Evolutionary conservation across 164 flowering plant genomes (phyloP), one percentile per base, ranked within the genome.

Genomic region (Nymphaea colorata): DNA sequence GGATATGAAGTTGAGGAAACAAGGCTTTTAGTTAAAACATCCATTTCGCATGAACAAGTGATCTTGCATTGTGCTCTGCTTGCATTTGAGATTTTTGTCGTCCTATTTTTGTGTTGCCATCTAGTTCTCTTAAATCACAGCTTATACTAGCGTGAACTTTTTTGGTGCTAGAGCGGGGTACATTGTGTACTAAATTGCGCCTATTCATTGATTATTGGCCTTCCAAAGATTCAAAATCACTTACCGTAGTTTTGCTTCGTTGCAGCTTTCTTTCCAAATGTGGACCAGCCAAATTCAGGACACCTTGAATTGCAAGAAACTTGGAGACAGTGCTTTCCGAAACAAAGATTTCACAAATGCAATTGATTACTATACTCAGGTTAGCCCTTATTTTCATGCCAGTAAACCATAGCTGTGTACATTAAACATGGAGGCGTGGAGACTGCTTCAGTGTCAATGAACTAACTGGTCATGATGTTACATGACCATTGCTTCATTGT

Each of bases 201-300:
- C 36, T 25, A 25, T 25, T 25, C 36, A 25, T 25, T 25, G 36
- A 25, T 25, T 25, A 25, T 25, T 25, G 36, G 36, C 36, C 0
- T 25, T 25, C 36, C 36, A 25, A 25, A 1, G 36, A 25, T 1
- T 61, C 42, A 4, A 7, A 10, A 7, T 61, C 7, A 6, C 42
- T 61, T 6, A 61, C 3, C 42, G 8, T 44, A 36, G 14, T 3
- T 64, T 65, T 42, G 36, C 42, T n/a, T 8, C 42, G 6, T 42
- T 82, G 84, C 89, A 90, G 96, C 93, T 92, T 69, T 92, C 98
- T 45, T 92, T 92, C 66, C 94, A 90, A 75, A 77, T 92, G 96
- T 92, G 98, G 98, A 87, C 98, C 59, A 85, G 79, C 73, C 94
- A 92, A 81, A 88, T 92, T 87, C 98, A 88, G 74, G 98, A 90